phyloP scores from a whole-genome alignment of 352 stramenopile species.

The Globisporangium iwayamae region DNA sequence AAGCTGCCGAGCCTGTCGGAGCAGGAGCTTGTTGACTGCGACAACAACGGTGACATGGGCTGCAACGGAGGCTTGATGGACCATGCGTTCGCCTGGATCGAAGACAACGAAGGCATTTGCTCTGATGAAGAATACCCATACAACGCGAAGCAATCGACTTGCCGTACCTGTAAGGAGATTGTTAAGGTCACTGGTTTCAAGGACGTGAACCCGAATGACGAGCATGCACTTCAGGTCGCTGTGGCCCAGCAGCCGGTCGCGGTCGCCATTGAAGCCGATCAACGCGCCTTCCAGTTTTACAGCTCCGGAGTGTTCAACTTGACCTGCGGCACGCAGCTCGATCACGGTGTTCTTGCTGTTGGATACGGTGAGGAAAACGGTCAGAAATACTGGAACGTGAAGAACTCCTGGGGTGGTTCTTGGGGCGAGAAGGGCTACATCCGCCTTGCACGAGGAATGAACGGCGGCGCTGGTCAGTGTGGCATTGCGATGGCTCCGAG shows the following conservation, averaged over 20 bases:
- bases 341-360: constrained; percentile 96
- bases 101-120: constrained; percentile 91
- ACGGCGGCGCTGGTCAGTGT: constrained; percentile 45
- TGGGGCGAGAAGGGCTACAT: constrained; percentile 96
- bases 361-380: constrained; percentile 91
- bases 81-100: constrained; percentile 96
- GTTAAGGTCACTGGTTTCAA: constrained; percentile 87
- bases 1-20: constrained; percentile 93
- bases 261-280: constrained; percentile 93
- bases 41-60: constrained; percentile 92
- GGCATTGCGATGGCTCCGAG: constrained; percentile 74
- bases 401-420: constrained; percentile 95
- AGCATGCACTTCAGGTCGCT: constrained; percentile 83
- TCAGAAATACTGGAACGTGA: constrained; percentile 93
- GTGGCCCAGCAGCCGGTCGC: constrained; percentile 92
- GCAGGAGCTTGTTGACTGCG: constrained; percentile 98
- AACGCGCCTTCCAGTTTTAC: constrained; percentile 97
- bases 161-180: constrained; percentile 77
- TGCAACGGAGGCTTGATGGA: constrained; percentile 98
- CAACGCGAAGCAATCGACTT: constrained; percentile 63
- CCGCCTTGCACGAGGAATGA: constrained; percentile 74
- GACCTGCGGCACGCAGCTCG: constrained; percentile 89
- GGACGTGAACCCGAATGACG: constrained; percentile 84
- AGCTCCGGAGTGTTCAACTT: constrained; percentile 88
- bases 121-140: constrained; percentile 96